Evolutionary conservation across 2,329 filamentous ascomycete species (phyloP).

Genomic region (Neonectria neomacrospora): DNA sequence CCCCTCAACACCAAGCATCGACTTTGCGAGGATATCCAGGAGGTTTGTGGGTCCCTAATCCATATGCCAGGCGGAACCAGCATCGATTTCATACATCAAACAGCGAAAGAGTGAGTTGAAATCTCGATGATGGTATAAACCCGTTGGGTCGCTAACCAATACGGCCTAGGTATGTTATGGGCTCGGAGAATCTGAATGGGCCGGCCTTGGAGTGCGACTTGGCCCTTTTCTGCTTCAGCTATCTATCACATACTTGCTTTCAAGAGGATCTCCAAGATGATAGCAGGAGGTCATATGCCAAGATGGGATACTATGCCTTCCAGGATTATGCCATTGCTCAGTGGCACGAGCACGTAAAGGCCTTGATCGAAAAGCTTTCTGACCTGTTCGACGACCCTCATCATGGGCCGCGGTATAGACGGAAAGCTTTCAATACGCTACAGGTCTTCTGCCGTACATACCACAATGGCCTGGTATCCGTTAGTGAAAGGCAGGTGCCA

Average conservation of each 20-base stretch:
- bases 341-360: conserved; percentile 49
- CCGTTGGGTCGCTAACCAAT: background rate
- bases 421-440: background rate
- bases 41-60: conserved; percentile 53
- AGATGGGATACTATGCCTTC: conserved; percentile 49
- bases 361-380: conserved; percentile 26
- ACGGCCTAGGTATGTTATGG: conserved; percentile 36
- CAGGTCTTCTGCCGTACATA: background rate
- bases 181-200: conserved; percentile 40
- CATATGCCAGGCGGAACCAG: conserved; percentile 45
- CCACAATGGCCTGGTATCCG: background rate
- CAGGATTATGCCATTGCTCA: conserved; percentile 52
- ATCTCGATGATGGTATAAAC: no score
- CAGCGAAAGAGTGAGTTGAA: conserved; percentile 48
- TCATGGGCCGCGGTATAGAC: background rate
- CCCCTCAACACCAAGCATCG: conserved; percentile 31
- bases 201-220: conserved; percentile 21
- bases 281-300: conserved; percentile 25
- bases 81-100: conserved; percentile 53
- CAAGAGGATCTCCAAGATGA: conserved; percentile 20
- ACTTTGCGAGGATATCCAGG: conserved; percentile 44
- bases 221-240: conserved; percentile 46
- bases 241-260: conserved; percentile 51
- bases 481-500: background rate
- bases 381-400: background rate